Percentiles rank a stretch among this genome's conserved stretches.
These are phyloP conservation scores for Orobanche coerulescens DNA, from an alignment of 257 asterid species.

Conservation along the genomic window DNA sequence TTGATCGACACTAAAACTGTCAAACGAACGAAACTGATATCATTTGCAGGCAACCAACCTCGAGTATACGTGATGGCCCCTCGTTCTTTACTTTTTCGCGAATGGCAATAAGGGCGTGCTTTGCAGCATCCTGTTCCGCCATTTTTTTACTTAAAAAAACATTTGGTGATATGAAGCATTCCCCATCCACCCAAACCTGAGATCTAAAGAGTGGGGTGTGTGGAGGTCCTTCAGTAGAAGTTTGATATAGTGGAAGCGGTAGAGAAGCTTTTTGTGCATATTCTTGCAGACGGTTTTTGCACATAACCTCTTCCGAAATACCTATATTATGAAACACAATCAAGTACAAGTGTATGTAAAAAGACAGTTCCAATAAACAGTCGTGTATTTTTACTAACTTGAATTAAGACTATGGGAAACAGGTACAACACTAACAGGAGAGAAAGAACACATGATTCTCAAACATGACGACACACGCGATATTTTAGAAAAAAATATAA, in stretches of 20 bases:
- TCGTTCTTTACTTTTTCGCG: constrained; percentile 35
- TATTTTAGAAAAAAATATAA: no score
- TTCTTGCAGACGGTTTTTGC: constrained; percentile 21
- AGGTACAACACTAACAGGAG: background rate
- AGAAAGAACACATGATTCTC: no score
- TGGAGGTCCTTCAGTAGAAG: background rate
- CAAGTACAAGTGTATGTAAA: background rate
- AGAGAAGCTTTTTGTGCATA: constrained; percentile 23
- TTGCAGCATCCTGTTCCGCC: constrained; percentile 57
- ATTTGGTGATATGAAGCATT: constrained; percentile 23
- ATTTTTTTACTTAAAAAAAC: constrained; percentile 27
- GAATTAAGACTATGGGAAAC: background rate
- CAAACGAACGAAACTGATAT: background rate
- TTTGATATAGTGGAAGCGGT: constrained; percentile 23
- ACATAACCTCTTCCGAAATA: background rate
- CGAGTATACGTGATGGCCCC: constrained; percentile 21
- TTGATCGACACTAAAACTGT: constrained; percentile 4
- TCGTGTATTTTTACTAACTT: background rate
- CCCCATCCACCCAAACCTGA: constrained; percentile 40
- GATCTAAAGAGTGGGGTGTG: constrained; percentile 34
- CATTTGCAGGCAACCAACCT: constrained; percentile 29
- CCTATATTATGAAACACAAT: constrained; percentile 14
- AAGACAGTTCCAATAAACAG: background rate
- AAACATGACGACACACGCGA: no score
- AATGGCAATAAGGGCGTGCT: constrained; percentile 31